A percentile compares a stretch with the other conserved stretches of the same genome.
phyloP scores from a whole-genome alignment of 2,329 filamentous ascomycete species.

The Exophiala xenobiotica region DNA sequence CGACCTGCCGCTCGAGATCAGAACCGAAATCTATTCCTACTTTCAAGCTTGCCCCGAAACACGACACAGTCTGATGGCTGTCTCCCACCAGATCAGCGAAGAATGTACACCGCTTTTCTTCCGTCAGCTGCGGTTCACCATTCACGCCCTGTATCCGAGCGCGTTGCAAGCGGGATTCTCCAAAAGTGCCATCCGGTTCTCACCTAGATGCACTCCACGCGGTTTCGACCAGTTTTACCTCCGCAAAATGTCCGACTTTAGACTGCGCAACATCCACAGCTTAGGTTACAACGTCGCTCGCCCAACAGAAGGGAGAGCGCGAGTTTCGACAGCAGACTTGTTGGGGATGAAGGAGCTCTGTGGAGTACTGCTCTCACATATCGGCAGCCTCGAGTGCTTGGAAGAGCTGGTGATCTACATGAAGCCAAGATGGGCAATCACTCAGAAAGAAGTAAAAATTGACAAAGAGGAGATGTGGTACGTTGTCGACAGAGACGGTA shows the following conservation, averaged over 20 bases:
- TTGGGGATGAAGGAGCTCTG: neutral
- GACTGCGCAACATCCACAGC: neutral
- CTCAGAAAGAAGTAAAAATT: neutral
- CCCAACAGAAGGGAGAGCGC: neutral
- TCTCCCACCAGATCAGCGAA: neutral
- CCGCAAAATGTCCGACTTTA: neutral
- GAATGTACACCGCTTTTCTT: constrained; percentile 1
- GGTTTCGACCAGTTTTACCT: neutral
- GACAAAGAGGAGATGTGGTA: neutral
- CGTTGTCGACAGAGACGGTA: neutral
- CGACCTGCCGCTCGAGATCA: constrained; percentile 7
- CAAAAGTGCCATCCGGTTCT: too few species aligned
- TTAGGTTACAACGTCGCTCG: neutral
- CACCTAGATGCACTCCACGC: neutral
- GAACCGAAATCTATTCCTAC: constrained; percentile 8
- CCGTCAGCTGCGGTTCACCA: neutral
- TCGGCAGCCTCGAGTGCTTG: neutral
- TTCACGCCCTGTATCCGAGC: neutral
- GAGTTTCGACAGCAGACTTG: neutral
- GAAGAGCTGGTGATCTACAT: neutral
- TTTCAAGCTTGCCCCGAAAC: neutral
- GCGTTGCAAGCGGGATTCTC: too few species aligned
- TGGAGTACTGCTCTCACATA: neutral
- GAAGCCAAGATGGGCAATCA: neutral
- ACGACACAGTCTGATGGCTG: neutral